These are phyloP conservation scores for Trifolium subterraneum DNA, from an alignment of 306 rosid genomes.

Conservation along the genomic window DNA sequence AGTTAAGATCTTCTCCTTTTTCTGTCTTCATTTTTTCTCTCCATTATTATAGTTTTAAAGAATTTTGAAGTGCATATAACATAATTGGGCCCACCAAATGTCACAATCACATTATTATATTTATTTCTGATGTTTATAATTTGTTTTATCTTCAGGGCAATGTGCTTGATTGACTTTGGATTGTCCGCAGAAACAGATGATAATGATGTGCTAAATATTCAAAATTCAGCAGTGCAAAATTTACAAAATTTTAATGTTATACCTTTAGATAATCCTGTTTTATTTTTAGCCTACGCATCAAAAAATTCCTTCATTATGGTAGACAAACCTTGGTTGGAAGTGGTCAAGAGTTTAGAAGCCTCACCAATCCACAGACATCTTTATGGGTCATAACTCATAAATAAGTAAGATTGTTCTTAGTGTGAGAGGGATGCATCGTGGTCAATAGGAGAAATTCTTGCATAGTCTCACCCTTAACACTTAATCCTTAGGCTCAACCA, in stretches of 20 bases:
- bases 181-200: conserved; percentile 76
- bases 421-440: conserved; percentile 38
- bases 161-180: conserved; percentile 90
- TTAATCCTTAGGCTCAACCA: no score
- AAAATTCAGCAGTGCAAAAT: conserved; percentile 51
- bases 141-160: conserved; percentile 65
- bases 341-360: conserved; percentile 70
- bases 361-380: conserved; percentile 88
- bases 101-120: no score
- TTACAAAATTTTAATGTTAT: conserved; percentile 53
- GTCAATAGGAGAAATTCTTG: no score
- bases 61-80: no score
- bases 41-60: no score
- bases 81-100: no score
- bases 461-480: no score
- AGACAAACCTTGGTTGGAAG: conserved; percentile 94
- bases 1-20: no score
- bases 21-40: no score
- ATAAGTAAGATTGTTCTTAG: conserved; percentile 45
- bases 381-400: conserved; percentile 83
- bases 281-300: conserved; percentile 74
- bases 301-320: conserved; percentile 66
- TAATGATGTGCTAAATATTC: conserved; percentile 49
- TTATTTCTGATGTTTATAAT: conserved; percentile 36
- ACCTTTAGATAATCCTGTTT: conserved; percentile 70